Evolutionary conservation across 371 early-diverging fungal species (phyloP).

Genomic region (Lichtheimia hyalospora): DNA sequence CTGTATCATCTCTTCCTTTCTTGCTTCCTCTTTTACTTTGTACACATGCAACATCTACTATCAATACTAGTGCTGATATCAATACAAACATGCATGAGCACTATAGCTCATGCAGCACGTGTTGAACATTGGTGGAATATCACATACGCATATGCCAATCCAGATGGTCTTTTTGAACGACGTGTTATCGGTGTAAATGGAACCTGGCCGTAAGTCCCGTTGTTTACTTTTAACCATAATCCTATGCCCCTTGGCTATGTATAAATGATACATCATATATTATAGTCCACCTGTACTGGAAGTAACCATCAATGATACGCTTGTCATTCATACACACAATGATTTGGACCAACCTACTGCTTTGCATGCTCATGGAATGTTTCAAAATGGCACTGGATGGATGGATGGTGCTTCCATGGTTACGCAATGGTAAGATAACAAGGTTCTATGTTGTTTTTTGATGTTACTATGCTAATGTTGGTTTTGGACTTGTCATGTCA

Average conservation of each 20-base stretch:
- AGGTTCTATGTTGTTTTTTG: neutral
- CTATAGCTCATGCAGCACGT: constrained; percentile 42
- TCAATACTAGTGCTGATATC: constrained; percentile 2
- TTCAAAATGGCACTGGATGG: constrained; percentile 58
- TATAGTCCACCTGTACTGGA: constrained; percentile 43
- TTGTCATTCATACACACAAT: constrained; percentile 66
- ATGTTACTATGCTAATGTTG: too few relatives aligned
- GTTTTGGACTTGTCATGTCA: neutral
- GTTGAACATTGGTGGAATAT: constrained; percentile 73
- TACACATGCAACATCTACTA: constrained; percentile 8
- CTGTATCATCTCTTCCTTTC: constrained; percentile 1
- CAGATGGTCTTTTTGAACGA: constrained; percentile 62
- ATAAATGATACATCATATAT: neutral
- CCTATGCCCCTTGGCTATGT: neutral
- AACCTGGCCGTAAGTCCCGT: constrained; percentile 60
- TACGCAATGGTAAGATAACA: constrained; percentile 64
- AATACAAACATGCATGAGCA: neutral
- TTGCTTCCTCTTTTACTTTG: constrained; percentile 9
- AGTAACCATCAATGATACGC: constrained; percentile 52
- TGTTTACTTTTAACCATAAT: too few relatives aligned
- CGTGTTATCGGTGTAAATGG: constrained; percentile 77
- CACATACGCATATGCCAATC: constrained; percentile 65
- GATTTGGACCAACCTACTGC: constrained; percentile 60
- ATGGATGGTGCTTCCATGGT: constrained; percentile 65
- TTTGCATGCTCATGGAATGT: constrained; percentile 72